Percentiles rank a stretch among this genome's conserved stretches.
Evolutionary conservation across 2,329 filamentous ascomycete genomes (phyloP).

Genomic region (Aspergillus tanneri): DNA sequence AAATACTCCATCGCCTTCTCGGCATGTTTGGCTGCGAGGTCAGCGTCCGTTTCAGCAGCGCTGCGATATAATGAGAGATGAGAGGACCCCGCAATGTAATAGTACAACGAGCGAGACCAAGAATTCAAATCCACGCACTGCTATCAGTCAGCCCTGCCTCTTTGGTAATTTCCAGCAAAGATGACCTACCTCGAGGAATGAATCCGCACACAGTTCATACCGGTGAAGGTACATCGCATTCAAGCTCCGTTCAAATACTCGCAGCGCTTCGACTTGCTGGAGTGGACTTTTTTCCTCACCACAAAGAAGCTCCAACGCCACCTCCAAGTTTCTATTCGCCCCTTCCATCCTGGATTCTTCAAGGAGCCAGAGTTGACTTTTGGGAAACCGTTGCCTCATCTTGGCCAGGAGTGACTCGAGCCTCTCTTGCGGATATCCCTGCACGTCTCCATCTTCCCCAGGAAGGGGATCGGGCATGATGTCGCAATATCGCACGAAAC

Average conservation of each 20-base stretch:
- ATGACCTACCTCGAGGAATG: conserved; percentile 62
- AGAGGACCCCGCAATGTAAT: conserved; percentile 77
- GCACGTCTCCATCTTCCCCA: conserved; percentile 55
- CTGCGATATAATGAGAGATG: conserved; percentile 78
- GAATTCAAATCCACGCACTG: conserved; percentile 76
- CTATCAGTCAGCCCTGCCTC: conserved; percentile 4
- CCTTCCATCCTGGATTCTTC: conserved; percentile 80
- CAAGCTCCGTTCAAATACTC: conserved; percentile 79
- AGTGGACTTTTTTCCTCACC: conserved; percentile 66
- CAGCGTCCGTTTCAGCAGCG: conserved; percentile 28
- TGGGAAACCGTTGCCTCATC: conserved; percentile 76
- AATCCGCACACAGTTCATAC: conserved; percentile 70
- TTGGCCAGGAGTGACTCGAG: conserved; percentile 66
- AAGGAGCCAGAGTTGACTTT: conserved; percentile 79
- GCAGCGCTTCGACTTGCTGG: conserved; percentile 83
- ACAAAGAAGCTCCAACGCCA: conserved; percentile 65
- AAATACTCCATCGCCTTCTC: conserved; percentile 67
- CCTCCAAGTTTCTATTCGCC: conserved; percentile 63
- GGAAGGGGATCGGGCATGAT: conserved; percentile 64
- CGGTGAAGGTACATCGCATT: conserved; percentile 75
- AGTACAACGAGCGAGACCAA: conserved; percentile 88
- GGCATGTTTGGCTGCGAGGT: conserved; percentile 58
- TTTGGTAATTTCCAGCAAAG: not conserved
- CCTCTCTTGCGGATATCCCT: conserved; percentile 69
- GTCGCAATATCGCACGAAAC: conserved; percentile 79